Evolutionary conservation across 805 yeast species (phyloP).

Genomic region (Ascoidea rubescens): DNA sequence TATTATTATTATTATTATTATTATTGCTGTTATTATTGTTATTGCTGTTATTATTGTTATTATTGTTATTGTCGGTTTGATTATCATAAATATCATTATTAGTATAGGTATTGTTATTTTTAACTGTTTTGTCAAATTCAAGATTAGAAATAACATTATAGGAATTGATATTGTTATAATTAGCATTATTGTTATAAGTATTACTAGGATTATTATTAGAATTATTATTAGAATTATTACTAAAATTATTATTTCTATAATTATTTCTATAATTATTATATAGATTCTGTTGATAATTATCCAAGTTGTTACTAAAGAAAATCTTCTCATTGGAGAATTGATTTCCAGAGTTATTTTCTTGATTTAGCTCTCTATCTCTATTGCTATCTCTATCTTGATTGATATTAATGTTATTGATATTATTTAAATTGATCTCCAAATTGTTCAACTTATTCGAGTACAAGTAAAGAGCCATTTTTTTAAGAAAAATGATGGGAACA

Average conservation of each 20-base stretch:
- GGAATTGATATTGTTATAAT: background rate
- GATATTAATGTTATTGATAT: background rate
- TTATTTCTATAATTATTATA: slow-evolving; percentile 1
- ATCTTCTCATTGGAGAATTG: background rate
- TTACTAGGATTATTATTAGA: background rate
- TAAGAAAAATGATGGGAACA: slow-evolving; percentile 7
- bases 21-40: background rate
- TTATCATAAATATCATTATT: background rate
- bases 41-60: background rate
- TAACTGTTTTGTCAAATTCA: background rate
- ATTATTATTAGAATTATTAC: slow-evolving; percentile 9
- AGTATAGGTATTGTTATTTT: background rate
- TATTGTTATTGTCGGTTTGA: too few relatives aligned
- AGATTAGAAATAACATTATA: background rate
- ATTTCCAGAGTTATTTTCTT: background rate
- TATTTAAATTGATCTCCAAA: background rate
- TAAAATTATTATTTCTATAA: background rate
- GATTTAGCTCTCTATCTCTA: background rate
- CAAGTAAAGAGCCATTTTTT: slow-evolving; percentile 20
- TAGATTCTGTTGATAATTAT: slow-evolving; percentile 1
- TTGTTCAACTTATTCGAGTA: slow-evolving; percentile 12
- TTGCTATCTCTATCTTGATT: background rate
- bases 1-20: background rate
- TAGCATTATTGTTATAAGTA: background rate
- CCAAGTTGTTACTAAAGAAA: background rate